A percentile compares a stretch with the other conserved stretches of the same genome.
phyloP scores from a whole-genome alignment of 192 early-diverging fungal genomes.

The Blastocladiella britannica region DNA sequence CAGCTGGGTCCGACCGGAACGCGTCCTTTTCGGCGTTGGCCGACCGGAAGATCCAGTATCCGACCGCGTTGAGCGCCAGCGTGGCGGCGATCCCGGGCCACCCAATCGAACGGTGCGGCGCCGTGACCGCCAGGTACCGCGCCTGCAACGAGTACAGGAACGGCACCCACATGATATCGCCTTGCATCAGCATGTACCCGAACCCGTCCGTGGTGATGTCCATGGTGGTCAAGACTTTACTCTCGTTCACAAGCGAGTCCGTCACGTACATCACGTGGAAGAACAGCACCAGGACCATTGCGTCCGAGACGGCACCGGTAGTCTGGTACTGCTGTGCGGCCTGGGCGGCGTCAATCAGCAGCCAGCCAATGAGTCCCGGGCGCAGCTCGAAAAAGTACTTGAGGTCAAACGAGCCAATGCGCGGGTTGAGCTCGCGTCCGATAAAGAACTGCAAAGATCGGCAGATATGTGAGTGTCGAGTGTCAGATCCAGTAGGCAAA shows the following conservation, averaged over 20 bases:
- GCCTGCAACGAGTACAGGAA: slow-evolving; percentile 78
- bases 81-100: slow-evolving; percentile 16
- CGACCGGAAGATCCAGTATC: slow-evolving; percentile 68
- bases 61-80: slow-evolving; percentile 32
- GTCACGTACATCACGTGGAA: slow-evolving; percentile 69
- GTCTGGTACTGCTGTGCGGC: slow-evolving; percentile 51
- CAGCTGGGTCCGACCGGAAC: slow-evolving; percentile 53
- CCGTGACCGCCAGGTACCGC: slow-evolving; percentile 53
- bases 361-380: slow-evolving; percentile 82
- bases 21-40: slow-evolving; percentile 80
- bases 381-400: slow-evolving; percentile 88
- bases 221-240: slow-evolving; percentile 83
- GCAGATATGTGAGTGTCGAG: neutral
- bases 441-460: slow-evolving; percentile 44
- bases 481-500: neutral
- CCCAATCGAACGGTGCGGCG: slow-evolving; percentile 36
- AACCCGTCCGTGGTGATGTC: slow-evolving; percentile 96
- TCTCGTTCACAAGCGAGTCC: slow-evolving; percentile 57
- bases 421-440: slow-evolving; percentile 88
- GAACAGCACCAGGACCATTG: slow-evolving; percentile 51
- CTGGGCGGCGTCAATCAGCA: slow-evolving; percentile 53
- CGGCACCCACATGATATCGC: slow-evolving; percentile 73
- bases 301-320: slow-evolving; percentile 44
- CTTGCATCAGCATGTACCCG: slow-evolving; percentile 69
- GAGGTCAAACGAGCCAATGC: slow-evolving; percentile 60